A percentile compares a stretch with the other conserved stretches of the same genome.
Conservation (phyloP, 1,284 basidiomycete species). For the Boletus coffeatus region DNA sequence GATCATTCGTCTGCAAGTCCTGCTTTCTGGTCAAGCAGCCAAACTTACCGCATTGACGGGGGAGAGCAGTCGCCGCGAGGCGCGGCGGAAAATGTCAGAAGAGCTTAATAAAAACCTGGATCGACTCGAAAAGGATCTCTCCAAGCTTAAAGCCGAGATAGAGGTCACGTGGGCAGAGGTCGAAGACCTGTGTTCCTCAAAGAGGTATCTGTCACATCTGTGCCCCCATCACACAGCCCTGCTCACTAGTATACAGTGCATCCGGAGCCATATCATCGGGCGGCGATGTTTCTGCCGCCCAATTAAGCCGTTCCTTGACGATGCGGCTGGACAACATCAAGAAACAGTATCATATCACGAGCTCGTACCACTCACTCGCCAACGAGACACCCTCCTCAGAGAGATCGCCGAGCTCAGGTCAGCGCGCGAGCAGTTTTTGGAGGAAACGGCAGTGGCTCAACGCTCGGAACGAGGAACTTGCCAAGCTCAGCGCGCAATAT, state of each 20-base stretch:
- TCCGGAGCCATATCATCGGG: conserved; percentile 23
- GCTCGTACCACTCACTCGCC: conserved; percentile 76
- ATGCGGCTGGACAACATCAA: conserved; percentile 89
- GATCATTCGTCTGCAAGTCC: conserved; percentile 77
- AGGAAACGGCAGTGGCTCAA: conserved; percentile 90
- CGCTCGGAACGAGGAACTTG: conserved; percentile 88
- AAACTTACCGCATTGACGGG: conserved; percentile 79
- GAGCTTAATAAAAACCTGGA: conserved; percentile 76
- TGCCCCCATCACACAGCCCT: conserved; percentile 12
- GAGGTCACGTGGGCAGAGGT: conserved; percentile 92
- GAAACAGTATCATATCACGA: conserved; percentile 83
- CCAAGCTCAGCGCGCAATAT: conserved; percentile 80
- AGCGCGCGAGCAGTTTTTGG: conserved; percentile 80
- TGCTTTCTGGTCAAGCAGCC: conserved; percentile 87
- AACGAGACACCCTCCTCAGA: conserved; percentile 73
- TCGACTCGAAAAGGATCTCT: conserved; percentile 81
- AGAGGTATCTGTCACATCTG: conserved; percentile 43
- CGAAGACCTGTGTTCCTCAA: conserved; percentile 78
- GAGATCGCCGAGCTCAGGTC: conserved; percentile 89
- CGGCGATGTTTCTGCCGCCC: conserved; percentile 40
- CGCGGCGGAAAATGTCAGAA: conserved; percentile 72
- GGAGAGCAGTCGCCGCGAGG: conserved; percentile 73
- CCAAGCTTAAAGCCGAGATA: conserved; percentile 82
- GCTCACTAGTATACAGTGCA: conserved; percentile 22
- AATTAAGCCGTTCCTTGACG: conserved; percentile 71